These are phyloP conservation scores for Poa annua DNA, from an alignment of 176 grass and related monocot species.

Conservation along the genomic window DNA sequence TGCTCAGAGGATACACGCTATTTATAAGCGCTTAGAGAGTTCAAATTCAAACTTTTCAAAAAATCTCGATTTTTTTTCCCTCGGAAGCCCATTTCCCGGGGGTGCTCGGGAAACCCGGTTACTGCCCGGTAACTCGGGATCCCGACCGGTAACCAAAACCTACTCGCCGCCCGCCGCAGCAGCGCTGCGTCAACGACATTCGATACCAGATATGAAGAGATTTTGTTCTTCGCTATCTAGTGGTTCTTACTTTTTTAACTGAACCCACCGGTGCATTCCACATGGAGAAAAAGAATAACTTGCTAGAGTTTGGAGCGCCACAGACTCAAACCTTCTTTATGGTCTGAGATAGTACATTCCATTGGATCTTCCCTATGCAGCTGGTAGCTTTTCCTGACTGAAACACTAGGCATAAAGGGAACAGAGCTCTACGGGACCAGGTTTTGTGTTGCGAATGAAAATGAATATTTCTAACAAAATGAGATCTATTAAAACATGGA, in stretches of 20 bases:
- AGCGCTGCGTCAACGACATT: background rate
- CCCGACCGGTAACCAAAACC: no score
- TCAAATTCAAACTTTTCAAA: no score
- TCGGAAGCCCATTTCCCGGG: no score
- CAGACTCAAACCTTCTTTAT: background rate
- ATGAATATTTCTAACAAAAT: background rate
- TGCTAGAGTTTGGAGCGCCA: slow-evolving; percentile 5
- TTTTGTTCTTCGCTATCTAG: slow-evolving; percentile 31
- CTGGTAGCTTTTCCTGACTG: slow-evolving; percentile 23
- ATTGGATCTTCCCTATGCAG: slow-evolving; percentile 45
- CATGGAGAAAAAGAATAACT: slow-evolving; percentile 25
- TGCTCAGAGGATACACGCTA: no score
- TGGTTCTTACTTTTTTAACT: background rate
- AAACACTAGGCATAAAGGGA: slow-evolving; percentile 14
- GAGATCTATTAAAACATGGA: no score
- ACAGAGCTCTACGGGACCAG: background rate
- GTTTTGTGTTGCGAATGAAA: background rate
- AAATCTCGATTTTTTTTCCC: no score
- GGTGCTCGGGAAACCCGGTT: no score
- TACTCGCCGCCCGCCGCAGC: background rate
- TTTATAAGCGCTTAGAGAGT: no score
- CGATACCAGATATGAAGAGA: slow-evolving; percentile 36
- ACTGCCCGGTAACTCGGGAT: no score
- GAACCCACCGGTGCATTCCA: slow-evolving; percentile 25
- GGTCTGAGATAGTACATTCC: slow-evolving; percentile 48